Conservation (phyloP, 2,329 filamentous ascomycete species). For the Aspergillus texensis region DNA sequence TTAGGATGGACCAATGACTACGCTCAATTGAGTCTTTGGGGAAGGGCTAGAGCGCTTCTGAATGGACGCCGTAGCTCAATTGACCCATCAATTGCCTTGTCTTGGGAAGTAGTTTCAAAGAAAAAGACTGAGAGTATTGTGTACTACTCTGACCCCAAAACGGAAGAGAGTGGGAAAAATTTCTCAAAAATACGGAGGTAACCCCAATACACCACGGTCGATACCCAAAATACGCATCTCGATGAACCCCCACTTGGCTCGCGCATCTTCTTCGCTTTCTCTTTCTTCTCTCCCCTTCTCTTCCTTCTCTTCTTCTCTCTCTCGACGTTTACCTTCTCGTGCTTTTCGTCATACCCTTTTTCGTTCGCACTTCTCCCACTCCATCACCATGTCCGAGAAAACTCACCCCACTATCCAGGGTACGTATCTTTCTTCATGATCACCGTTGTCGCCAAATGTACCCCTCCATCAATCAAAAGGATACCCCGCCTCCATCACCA, state of each 20-base stretch:
- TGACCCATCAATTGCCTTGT: not conserved
- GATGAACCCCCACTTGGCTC: conserved; percentile 23
- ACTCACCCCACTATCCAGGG: conserved; percentile 77
- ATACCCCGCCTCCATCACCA: conserved; percentile 19
- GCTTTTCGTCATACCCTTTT: conserved; percentile 19
- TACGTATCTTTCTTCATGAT: conserved; percentile 41
- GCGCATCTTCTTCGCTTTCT: not conserved
- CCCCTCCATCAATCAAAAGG: conserved; percentile 11
- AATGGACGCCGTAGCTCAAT: not conserved
- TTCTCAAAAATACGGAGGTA: not conserved
- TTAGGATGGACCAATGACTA: not conserved
- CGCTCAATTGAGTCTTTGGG: not conserved
- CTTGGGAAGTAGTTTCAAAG: not conserved
- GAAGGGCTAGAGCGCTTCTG: not conserved
- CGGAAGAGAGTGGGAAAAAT: not conserved
- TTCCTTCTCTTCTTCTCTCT: conserved; percentile 22
- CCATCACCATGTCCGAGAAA: conserved; percentile 66
- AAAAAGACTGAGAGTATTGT: not conserved
- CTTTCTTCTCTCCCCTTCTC: conserved; percentile 19
- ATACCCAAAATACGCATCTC: conserved; percentile 7
- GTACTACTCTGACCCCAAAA: not conserved
- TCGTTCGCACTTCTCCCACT: conserved; percentile 22
- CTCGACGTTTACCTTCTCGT: conserved; percentile 25
- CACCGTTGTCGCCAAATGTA: conserved; percentile 4
- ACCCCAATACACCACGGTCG: conserved; percentile 3